Evolutionary conservation across 164 flowering plant genomes (phyloP), one percentile per base, ranked within the genome.

Genomic region (Umbilicus rupestris): DNA sequence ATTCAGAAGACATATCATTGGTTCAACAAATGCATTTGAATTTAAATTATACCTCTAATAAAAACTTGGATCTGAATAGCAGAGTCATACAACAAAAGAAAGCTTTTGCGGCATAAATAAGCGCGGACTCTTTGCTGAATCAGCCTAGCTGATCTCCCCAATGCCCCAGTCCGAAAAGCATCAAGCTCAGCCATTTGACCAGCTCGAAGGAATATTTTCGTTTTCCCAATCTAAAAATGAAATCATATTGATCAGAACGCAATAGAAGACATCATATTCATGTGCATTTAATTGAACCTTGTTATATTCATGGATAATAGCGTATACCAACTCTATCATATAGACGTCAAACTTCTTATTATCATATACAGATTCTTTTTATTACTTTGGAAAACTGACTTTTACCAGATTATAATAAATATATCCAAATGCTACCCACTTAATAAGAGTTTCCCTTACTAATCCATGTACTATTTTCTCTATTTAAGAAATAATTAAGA

Each of bases 151-250:
- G 86, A 82, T 74, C 64, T 77, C 58, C 84, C 84, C 67, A 86
- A 77, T 5, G 81, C 82, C 77, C 78, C 83, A 66, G 5, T 76
- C 62, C 86, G 74, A 22, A 46, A 74, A 65, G 83, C 78, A 82
- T 86, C 90, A 44, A 86, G 75, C 69, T 86, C 90, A 68, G 88
- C 90, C 88, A 86, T 84, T 64, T 86, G 90, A 65, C 90, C 90
- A 5, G 88, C 90, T 75, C 90, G 78, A 1, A 86, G 85, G 74
- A 86, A 86, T 42, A 86, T 87, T 75, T 86, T 86, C 28, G 83
- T 82, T 71, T 85, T 85, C 65, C 92, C 92, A 73, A 87, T 73
- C 92, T 87, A 81, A 65, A 77, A 74, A 15, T 68, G 20, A 62
- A 68, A 20, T 16, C n/a, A 19, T 2, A 69, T 63, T 42, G 67